Evolutionary conservation across 2,329 filamentous ascomycete species (phyloP).

Genomic region (Fusarium duplospermum): DNA sequence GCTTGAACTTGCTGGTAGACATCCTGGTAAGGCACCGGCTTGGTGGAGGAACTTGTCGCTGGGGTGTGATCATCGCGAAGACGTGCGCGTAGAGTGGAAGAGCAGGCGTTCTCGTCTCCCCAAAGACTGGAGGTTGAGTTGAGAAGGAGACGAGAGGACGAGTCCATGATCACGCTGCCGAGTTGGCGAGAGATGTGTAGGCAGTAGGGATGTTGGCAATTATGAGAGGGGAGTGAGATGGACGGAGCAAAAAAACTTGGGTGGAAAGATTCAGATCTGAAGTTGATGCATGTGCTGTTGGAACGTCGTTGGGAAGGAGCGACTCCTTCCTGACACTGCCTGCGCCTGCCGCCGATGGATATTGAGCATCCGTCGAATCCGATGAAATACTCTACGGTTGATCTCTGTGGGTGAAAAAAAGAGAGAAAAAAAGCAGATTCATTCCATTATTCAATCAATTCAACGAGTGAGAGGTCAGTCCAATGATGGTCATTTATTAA

Average conservation of each 20-base stretch:
- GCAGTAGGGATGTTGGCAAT: too few relatives aligned
- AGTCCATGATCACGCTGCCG: not conserved
- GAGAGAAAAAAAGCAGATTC: not conserved
- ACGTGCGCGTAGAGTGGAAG: slow-evolving; percentile 44
- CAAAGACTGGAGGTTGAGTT: slow-evolving; percentile 19
- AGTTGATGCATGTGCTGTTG: not conserved
- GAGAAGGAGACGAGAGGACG: not conserved
- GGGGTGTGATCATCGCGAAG: slow-evolving; percentile 41
- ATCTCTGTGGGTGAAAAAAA: not conserved
- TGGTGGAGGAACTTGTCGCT: slow-evolving; percentile 1
- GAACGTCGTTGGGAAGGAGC: not conserved
- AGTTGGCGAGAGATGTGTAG: not conserved
- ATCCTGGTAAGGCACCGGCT: slow-evolving; percentile 12
- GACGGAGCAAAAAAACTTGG: not conserved
- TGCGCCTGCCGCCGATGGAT: not conserved
- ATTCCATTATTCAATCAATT: not conserved
- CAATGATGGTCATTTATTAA: not conserved
- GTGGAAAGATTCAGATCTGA: not conserved
- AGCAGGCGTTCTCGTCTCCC: slow-evolving; percentile 15
- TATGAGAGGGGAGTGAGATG: too few relatives aligned
- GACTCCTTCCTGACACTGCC: not conserved
- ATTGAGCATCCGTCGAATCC: not conserved
- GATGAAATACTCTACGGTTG: not conserved
- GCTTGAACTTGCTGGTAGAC: slow-evolving; percentile 43
- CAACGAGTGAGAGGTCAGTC: not conserved